Evolutionary conservation across 2,329 filamentous ascomycete genomes (phyloP), one percentile per base, ranked within the genome.

Genomic region (Aurifilum marmelostoma): DNA sequence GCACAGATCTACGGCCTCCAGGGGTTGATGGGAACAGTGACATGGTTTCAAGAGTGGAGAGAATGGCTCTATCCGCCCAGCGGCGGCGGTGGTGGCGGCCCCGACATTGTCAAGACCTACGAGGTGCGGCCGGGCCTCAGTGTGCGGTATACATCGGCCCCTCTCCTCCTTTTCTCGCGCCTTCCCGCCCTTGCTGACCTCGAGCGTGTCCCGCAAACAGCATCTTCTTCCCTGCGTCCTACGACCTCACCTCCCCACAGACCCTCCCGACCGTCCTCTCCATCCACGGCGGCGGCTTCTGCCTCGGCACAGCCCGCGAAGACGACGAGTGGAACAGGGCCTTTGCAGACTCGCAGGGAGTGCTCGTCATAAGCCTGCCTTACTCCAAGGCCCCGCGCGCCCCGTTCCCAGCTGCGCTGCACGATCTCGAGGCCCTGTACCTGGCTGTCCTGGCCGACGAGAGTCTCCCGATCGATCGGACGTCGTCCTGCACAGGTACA

Each of bases 261-360:
- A 75, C 74, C 8, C 75, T 82, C 11, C 83, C 84, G 1, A 77
- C 82, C 2, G 78, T 86, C 60, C 76, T 88, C 59, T 80, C 83
- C 66, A 80, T 86, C 72, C 85, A 88, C 72, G 85, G 85, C 66
- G 84, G 85, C 69, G 84, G 83, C 52, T 85, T 84, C 73, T 77
- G 78, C 37, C 37, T 87, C 58, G 80, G 82, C 74, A 73, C 79
- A 27, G 79, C 84, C 0, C 69, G 75, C 62, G 75, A 82, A 58
- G 83, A 85, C 72, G 83, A 86, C 74, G 72, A 73, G n/a, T 84
- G 84, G 78, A 85, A 83, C 75, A 75, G 75, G 52, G 71, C 73
- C 67, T 84, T 84, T 71, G 78, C 83, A 32, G 76, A 80, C 64
- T 71, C 74, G 1, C 77, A 81, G 65, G 73, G 74, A 65, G 76